Base-by-base conservation (phyloP, 306 rosid species). In the Citrullus amarus region DNA sequence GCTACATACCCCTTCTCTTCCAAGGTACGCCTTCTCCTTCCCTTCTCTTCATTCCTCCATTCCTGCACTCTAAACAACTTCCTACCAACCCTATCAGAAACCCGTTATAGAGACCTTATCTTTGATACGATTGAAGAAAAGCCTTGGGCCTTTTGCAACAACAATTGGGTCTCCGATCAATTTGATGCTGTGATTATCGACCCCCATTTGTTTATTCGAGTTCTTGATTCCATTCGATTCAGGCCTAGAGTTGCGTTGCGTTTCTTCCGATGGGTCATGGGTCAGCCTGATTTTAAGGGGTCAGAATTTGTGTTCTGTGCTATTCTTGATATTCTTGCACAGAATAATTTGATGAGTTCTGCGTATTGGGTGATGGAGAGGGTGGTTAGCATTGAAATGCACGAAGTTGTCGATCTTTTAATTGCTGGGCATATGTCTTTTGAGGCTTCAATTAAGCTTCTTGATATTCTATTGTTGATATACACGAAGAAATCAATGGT, bases 281-380 rank as follows among this genome's bases (percentile, higher is more conserved):
- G 80, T 15, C 98, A 89, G 39, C 86, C 91, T 2, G 86, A 82
- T 0, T 90, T 79, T 76, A 69, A 46, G 32, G 55, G 80, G 18
- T 89, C 94, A 8, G 91, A 86, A 57, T 80, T 81, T 14, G 81
- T 72, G 0, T 88, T 79, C 53, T 89, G 89, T 43, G 86, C 80
- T 1, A 87, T 91, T 32, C 93, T 93, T 17, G 92, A 93, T 4
- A 93, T 90, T 71, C 89, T 93, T 60, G 96, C 78, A 4, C 78
- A 60, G 74, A 82, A 86, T 22, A 80, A 85, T 70, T 53, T 79
- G 43, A 86, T 85, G 93, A 61, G 85, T 41, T 54, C 91, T 6
- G 98, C 93, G 0, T 87, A 84, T 63, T 63, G 89, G 80, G 89
- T 93, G 3, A 80, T 87, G 88, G 94, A 93, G 87, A 87, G 83